Evolutionary conservation across 345 rosid species (phyloP).

Genomic region (Brassica carinata): DNA sequence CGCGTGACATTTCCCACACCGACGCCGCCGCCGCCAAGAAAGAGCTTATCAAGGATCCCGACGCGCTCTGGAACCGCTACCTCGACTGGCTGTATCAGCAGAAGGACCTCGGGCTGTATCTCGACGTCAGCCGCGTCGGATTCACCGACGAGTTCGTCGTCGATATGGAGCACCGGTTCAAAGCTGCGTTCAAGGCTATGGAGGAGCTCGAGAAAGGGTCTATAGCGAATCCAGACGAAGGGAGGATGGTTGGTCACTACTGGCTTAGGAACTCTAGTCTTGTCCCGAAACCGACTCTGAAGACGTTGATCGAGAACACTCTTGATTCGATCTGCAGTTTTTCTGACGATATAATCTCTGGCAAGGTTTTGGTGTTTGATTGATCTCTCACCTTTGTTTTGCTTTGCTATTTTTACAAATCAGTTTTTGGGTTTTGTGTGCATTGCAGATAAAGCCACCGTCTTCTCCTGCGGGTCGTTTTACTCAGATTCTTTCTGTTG

Average conservation of each 20-base stretch:
- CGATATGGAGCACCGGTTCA: slow-evolving; percentile 80
- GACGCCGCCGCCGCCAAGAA: slow-evolving; percentile 39
- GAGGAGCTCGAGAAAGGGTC: slow-evolving; percentile 87
- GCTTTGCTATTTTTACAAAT: background rate
- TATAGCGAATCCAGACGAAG: slow-evolving; percentile 95
- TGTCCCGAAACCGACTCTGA: slow-evolving; percentile 64
- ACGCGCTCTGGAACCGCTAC: slow-evolving; percentile 74
- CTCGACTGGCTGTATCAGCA: slow-evolving; percentile 94
- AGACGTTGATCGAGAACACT: slow-evolving; percentile 65
- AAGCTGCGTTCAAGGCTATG: slow-evolving; percentile 75
- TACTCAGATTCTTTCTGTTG: slow-evolving; percentile 85
- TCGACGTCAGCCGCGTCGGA: slow-evolving; percentile 90
- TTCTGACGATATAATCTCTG: slow-evolving; percentile 71
- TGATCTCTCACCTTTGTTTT: background rate
- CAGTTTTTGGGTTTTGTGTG: slow-evolving; percentile 1
- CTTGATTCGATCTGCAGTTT: slow-evolving; percentile 70
- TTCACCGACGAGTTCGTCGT: slow-evolving; percentile 73
- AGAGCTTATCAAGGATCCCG: slow-evolving; percentile 68
- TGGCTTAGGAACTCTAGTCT: slow-evolving; percentile 81
- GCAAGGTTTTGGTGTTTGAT: slow-evolving; percentile 66
- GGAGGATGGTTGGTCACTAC: slow-evolving; percentile 98
- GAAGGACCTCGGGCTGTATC: slow-evolving; percentile 79
- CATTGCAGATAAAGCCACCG: slow-evolving; percentile 77
- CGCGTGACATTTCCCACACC: slow-evolving; percentile 57
- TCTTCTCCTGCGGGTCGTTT: slow-evolving; percentile 71